phyloP scores from a whole-genome alignment of 495 filamentous ascomycete genomes.

The Astrothelium macrocarpum region DNA sequence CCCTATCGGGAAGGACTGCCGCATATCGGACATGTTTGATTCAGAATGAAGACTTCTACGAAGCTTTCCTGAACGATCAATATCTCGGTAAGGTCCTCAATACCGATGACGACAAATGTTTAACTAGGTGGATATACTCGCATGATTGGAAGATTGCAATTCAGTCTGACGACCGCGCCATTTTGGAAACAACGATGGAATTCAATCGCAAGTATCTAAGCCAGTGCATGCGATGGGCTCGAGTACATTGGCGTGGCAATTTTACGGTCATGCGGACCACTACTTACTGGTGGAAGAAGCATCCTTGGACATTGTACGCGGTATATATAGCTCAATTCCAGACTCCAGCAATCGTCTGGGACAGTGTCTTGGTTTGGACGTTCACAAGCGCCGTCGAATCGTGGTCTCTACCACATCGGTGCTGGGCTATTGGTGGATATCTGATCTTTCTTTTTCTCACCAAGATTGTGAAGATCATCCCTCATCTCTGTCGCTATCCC shows the following conservation, averaged over 20 bases:
- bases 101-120: conserved; percentile 77
- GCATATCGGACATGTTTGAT: conserved; percentile 21
- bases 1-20: conserved; percentile 16
- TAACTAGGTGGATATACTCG: conserved; percentile 69
- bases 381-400: conserved; percentile 38
- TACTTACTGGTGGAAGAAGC: conserved; percentile 43
- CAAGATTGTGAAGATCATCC: conserved; percentile 68
- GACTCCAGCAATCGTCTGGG: conserved; percentile 56
- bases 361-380: conserved; percentile 50
- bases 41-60: conserved; percentile 13
- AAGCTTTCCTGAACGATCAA: conserved; percentile 60
- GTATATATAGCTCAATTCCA: conserved; percentile 66
- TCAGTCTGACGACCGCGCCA: conserved; percentile 63
- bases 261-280: conserved; percentile 65
- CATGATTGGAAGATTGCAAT: conserved; percentile 69
- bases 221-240: conserved; percentile 72
- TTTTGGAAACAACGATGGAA: conserved; percentile 68
- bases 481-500: conserved; percentile 62
- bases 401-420: conserved; percentile 19
- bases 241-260: conserved; percentile 77
- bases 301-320: conserved; percentile 60
- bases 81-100: conserved; percentile 65
- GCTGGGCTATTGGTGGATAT: conserved; percentile 36
- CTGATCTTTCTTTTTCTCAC: conserved; percentile 56
- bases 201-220: conserved; percentile 62